Conservation (phyloP, 108 stramenopile genomes). For the Parietichytrium sp. region DNA sequence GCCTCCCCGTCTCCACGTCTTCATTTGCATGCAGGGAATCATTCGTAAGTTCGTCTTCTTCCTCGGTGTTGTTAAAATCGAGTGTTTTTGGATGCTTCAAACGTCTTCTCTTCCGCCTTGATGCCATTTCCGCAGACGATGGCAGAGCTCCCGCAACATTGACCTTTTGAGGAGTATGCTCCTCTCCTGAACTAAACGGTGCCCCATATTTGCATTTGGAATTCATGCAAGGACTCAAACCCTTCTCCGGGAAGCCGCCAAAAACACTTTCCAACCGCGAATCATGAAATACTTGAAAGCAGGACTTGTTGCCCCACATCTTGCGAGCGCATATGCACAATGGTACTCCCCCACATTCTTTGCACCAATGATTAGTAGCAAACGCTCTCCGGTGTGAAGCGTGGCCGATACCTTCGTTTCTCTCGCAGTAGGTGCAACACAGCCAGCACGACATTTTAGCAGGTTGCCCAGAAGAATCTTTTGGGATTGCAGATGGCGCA, state of each 20-base stretch:
- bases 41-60: no score
- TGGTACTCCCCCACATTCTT: neutral
- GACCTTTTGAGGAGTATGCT: no score
- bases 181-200: no score
- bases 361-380: conserved; percentile 21
- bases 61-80: no score
- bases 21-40: no score
- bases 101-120: no score
- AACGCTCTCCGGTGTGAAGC: neutral
- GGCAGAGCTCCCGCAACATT: no score
- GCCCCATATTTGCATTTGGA: neutral
- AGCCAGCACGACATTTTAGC: neutral
- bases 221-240: neutral
- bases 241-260: neutral
- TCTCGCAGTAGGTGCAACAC: conserved; percentile 29
- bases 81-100: no score
- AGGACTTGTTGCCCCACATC: conserved; percentile 4
- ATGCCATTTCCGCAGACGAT: no score
- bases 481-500: neutral
- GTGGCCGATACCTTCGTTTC: neutral
- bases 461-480: neutral
- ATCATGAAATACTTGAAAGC: conserved; percentile 22
- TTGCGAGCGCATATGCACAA: neutral
- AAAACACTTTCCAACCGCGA: neutral
- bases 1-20: no score